phyloP scores from a whole-genome alignment of 495 filamentous ascomycete species.

The Aspergillus haitiensis region DNA sequence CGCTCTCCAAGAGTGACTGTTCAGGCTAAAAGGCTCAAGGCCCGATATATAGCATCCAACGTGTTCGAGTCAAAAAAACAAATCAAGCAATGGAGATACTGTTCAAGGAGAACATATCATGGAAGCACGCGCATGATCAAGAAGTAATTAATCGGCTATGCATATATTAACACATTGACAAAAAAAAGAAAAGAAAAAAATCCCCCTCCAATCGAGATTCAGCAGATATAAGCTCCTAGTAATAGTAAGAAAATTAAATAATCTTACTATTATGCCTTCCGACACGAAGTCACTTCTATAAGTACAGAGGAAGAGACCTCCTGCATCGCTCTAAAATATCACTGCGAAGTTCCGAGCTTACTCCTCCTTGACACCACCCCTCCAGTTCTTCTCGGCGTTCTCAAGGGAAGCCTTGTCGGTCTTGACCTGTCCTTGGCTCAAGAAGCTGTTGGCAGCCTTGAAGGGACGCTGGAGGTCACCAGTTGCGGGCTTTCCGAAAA shows the following conservation, averaged over 20 bases:
- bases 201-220: background rate
- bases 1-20: no score
- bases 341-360: slow-evolving; percentile 46
- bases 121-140: no score
- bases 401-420: slow-evolving; percentile 96
- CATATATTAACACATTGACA: slow-evolving; percentile 4
- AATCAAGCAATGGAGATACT: no score
- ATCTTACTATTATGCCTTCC: slow-evolving; percentile 1
- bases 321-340: slow-evolving; percentile 1
- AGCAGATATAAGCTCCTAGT: slow-evolving; percentile 6
- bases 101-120: no score
- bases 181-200: background rate
- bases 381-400: slow-evolving; percentile 79
- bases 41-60: no score
- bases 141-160: background rate
- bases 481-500: slow-evolving; percentile 84
- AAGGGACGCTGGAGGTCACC: slow-evolving; percentile 94
- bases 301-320: slow-evolving; percentile 20
- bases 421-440: slow-evolving; percentile 74
- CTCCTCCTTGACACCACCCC: slow-evolving; percentile 89
- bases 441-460: slow-evolving; percentile 81
- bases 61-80: no score
- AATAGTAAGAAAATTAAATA: slow-evolving; percentile 6
- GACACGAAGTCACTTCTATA: slow-evolving; percentile 18
- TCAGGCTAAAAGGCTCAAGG: no score